Evolutionary conservation across 305 asterid genomes (phyloP), one percentile per base, ranked within the genome.

Genomic region (Solanum aculeatissimum): DNA sequence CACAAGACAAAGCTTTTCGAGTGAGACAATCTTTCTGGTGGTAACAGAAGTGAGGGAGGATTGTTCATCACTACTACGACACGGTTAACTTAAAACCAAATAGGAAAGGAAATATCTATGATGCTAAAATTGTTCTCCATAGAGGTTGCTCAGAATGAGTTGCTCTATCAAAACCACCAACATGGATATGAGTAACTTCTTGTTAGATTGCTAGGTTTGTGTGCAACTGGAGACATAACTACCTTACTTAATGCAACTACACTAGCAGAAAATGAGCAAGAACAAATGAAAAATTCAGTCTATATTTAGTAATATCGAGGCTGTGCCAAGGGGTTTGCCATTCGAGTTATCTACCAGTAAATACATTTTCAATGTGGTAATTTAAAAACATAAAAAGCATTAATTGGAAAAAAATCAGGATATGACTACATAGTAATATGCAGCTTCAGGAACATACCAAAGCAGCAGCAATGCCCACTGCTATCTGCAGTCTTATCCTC

Each of bases 401-500:
- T 6, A 27, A 16, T 16, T 51, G 35, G 72, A 19, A 40, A 84
- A 84, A n/a, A 68, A 58, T 74, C 65, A 25, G 11, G 47, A 42
- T 38, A n/a, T 77, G 57, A 51, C 27, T 16, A 27, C 63, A 77
- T 18, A 69, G 78, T 7, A n/a, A 40, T 40, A 40, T 11, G 23
- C 85, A 69, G 42, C 49, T 85, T 87, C 21, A 62, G 82, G 86
- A 85, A 89, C 93, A 90, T 85, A 96, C 98, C 93, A 96, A 82
- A 69, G 99, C 99, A 87, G 99, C 97, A 80, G 98, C 95, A 49
- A 96, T 70, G 81, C 98, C 93, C 49, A 91, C 80, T 40, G 94
- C 92, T 84, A 96, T 94, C 71, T 92, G 95, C 60, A 96, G 88
- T 87, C 99, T 91, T 40, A 94, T 93, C 90, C 92, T 93, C 99